Evolutionary conservation across 495 filamentous ascomycete species (phyloP).

Genomic region (Neurospora sp.): DNA sequence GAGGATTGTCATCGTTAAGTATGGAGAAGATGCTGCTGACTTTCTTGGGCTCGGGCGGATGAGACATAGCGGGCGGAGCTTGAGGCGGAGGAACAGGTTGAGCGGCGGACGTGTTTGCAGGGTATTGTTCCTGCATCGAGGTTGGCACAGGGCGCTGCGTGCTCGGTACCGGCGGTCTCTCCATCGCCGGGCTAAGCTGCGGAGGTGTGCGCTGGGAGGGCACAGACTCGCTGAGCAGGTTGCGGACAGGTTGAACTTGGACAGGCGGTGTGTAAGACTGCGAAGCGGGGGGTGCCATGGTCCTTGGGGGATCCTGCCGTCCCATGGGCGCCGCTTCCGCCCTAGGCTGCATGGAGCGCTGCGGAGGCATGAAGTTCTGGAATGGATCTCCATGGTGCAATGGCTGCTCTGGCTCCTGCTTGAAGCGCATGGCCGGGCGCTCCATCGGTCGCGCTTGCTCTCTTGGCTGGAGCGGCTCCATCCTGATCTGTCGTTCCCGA

Average conservation of each 20-base stretch:
- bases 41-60: constrained; percentile 29
- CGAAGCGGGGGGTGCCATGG: constrained; percentile 20
- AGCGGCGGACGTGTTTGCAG: constrained; percentile 15
- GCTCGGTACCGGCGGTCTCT: constrained; percentile 17
- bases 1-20: constrained; percentile 37
- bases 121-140: constrained; percentile 29
- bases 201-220: constrained; percentile 20
- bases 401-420: constrained; percentile 34
- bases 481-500: constrained; percentile 18
- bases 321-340: constrained; percentile 27
- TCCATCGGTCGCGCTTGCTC: constrained; percentile 22
- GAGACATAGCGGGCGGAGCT: constrained; percentile 19
- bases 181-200: constrained; percentile 5
- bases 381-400: constrained; percentile 20
- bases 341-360: constrained; percentile 23
- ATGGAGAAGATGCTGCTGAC: constrained; percentile 40
- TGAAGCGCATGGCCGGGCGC: constrained; percentile 26
- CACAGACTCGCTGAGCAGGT: constrained; percentile 18
- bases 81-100: constrained; percentile 23
- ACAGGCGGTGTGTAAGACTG: constrained; percentile 20
- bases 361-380: constrained; percentile 17
- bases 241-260: constrained; percentile 24
- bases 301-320: constrained; percentile 32
- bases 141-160: constrained; percentile 23
- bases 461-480: constrained; percentile 13